Evolutionary conservation across 441 rosid species (phyloP), one percentile per base, ranked within the genome.

Genomic region (Geranium incanum): DNA sequence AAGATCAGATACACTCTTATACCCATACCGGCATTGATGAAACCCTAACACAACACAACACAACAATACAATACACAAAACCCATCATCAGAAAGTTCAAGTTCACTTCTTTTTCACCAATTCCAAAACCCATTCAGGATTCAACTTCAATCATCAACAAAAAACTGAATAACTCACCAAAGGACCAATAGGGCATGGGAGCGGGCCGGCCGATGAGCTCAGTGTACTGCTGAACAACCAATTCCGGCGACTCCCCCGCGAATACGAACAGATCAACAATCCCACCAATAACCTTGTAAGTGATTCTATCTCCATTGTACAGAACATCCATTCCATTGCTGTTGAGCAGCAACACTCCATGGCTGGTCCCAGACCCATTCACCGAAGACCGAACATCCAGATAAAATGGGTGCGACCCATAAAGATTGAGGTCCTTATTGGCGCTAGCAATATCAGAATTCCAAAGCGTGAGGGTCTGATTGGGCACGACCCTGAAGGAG

Each of bases 121-220:
- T 4, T 1, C 5, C 0, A 7, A 39, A 39, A 39, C 43, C 43
- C 43, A 39, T 39, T 38, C 7, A 4, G 3, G 43, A 38, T 38
- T 3, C 7, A 0, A 38, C 43, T 38, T 1, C n/a, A 3, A 7
- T 43, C 6, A n/a, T 0, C 67, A 12, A 0, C 38, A 37, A 6
- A 60, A 5, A 36, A 0, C 21, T 3, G 8, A 1, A 43, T 36
- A 0, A 41, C 78, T 21, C 74, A 88, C 96, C 93, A 12, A 92
- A 86, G 50, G 95, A 88, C 96, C 96, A 90, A 38, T 88, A 87
- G 23, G 96, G 96, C 95, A 88, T 88, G 5, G 96, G 86, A 1
- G 91, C 82, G 70, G 93, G 95, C 59, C 89, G 81, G 45, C 96
- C 98, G 0, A 89, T 83, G 1, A 92, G 79, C 75, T 79, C 82